Conservation (phyloP, 345 rosid species). For the Linum lewisii region DNA sequence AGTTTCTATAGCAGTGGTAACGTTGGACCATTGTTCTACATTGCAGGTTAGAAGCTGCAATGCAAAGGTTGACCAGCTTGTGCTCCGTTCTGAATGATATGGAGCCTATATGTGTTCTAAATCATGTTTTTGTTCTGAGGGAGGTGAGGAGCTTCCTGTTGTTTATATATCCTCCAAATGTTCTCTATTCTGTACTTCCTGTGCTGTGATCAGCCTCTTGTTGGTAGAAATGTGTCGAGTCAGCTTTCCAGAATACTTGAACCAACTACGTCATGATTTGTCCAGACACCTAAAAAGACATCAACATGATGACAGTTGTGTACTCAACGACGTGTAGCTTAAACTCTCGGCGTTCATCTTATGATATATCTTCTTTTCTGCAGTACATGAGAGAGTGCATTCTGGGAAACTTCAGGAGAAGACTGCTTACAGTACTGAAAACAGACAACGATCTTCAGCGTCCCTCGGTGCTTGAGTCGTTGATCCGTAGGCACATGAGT, state of each 20-base stretch:
- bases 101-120: slow-evolving; percentile 98
- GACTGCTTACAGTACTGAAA: slow-evolving; percentile 71
- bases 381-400: slow-evolving; percentile 99
- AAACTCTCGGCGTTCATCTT: neutral
- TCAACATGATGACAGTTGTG: no score
- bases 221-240: no score
- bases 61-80: slow-evolving; percentile 93
- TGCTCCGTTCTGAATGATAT: slow-evolving; percentile 93
- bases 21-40: slow-evolving; percentile 11
- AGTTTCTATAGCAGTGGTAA: slow-evolving; percentile 8
- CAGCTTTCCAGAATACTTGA: no score
- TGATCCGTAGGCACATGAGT: slow-evolving; percentile 76
- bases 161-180: neutral
- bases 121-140: slow-evolving; percentile 90
- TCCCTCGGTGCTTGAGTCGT: slow-evolving; percentile 81
- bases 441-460: slow-evolving; percentile 95
- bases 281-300: no score
- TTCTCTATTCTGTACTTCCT: neutral
- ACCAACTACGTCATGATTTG: no score
- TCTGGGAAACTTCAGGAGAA: slow-evolving; percentile 89
- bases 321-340: no score
- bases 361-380: slow-evolving; percentile 18
- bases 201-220: neutral
- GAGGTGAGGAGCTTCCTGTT: slow-evolving; percentile 50
- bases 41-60: slow-evolving; percentile 99